These are phyloP conservation scores for Aquilaria malaccensis DNA, from an alignment of 345 rosid species.

Conservation along the genomic window DNA sequence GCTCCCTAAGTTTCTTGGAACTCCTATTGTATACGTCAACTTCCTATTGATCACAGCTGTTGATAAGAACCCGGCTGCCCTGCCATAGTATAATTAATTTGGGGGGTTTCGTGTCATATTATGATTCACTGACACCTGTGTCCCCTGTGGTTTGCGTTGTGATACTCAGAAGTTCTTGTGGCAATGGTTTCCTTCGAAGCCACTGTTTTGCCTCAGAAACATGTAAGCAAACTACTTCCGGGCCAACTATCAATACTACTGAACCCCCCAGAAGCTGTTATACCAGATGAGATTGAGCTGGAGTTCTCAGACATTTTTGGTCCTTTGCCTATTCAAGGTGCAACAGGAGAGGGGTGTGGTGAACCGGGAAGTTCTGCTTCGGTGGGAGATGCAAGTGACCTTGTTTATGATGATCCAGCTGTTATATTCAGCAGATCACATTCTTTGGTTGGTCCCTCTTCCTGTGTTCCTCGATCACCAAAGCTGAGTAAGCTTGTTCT, in stretches of 20 bases:
- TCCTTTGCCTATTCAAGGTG: conserved; percentile 38
- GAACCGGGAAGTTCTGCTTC: conserved; percentile 22
- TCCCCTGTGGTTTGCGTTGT: conserved; percentile 3
- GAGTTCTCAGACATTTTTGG: conserved; percentile 78
- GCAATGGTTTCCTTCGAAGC: conserved; percentile 55
- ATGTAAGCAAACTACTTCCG: conserved; percentile 22
- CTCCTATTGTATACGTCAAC: conserved; percentile 36
- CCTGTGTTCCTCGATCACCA: conserved; percentile 45
- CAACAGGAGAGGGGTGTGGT: conserved; percentile 22
- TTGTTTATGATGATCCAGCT: conserved; percentile 57
- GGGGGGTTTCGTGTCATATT: conserved; percentile 17
- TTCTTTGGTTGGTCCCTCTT: conserved; percentile 87
- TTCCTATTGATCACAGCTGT: conserved; percentile 46
- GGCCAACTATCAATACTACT: conserved; percentile 30
- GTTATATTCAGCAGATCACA: conserved; percentile 73
- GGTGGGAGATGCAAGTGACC: conserved; percentile 27
- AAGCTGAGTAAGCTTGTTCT: conserved; percentile 61
- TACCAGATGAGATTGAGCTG: conserved; percentile 44
- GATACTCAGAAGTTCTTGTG: background rate
- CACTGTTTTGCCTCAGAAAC: conserved; percentile 26
- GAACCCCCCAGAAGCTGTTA: conserved; percentile 33
- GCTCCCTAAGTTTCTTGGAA: conserved; percentile 59
- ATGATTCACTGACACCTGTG: conserved; percentile 12
- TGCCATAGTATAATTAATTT: background rate
- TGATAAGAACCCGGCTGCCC: conserved; percentile 37